A percentile compares a stretch with the other conserved stretches of the same genome.
Conservation (phyloP, 2,329 filamentous ascomycete genomes). For the Exophiala mesophila region DNA sequence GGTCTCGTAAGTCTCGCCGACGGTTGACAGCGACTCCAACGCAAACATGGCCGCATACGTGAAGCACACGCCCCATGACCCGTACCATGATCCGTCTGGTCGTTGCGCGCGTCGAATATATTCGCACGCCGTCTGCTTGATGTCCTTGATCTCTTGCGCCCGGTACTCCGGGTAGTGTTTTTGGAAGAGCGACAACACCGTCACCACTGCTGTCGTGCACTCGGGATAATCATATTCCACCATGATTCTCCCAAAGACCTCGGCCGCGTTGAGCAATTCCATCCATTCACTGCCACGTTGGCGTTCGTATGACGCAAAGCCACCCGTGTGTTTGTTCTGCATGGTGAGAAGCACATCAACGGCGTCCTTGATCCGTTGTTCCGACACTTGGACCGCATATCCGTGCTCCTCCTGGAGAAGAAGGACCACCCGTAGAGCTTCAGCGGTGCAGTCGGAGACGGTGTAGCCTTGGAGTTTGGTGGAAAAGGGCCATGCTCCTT, state of each 20-base stretch:
- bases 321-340: constrained; percentile 74
- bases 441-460: constrained; percentile 89
- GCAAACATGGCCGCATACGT: constrained; percentile 98
- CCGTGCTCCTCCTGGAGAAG: constrained; percentile 73
- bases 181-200: constrained; percentile 75
- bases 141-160: constrained; percentile 64
- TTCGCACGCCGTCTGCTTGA: constrained; percentile 67
- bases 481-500: constrained; percentile 95
- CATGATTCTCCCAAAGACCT: constrained; percentile 97
- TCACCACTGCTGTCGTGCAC: constrained; percentile 93
- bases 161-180: constrained; percentile 79
- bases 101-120: constrained; percentile 80
- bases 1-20: constrained; percentile 75
- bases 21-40: constrained; percentile 73
- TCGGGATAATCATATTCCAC: constrained; percentile 98
- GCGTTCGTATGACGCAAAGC: constrained; percentile 84
- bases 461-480: constrained; percentile 89
- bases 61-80: constrained; percentile 96
- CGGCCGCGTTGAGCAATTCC: constrained; percentile 87
- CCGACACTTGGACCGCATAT: constrained; percentile 69
- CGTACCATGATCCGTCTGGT: constrained; percentile 91
- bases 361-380: constrained; percentile 76
- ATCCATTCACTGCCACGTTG: constrained; percentile 71
- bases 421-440: constrained; percentile 81
- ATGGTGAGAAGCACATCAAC: constrained; percentile 87